Base-by-base conservation (phyloP, 345 rosid genomes). In the Sisymbrium irio region DNA sequence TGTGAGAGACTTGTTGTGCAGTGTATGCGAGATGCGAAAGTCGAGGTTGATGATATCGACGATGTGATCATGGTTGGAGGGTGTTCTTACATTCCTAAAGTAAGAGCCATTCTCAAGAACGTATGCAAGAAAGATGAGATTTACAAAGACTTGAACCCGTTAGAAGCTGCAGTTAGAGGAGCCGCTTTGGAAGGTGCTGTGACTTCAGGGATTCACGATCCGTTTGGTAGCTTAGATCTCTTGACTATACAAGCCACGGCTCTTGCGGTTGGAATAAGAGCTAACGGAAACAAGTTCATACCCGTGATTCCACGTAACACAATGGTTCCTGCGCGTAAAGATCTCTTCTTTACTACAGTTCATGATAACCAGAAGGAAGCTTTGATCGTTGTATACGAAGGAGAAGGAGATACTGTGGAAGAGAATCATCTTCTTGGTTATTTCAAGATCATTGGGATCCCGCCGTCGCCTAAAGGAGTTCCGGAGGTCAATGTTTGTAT, bases 151-250 rank as follows among this genome's bases (percentile, higher is more conserved):
- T 59, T 94, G 79, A 82, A 85, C 73, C 84, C 85, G 0, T 73
- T 94, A 25, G 95, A 94, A 84, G 95, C 87, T 65, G 93, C 93
- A 3, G 98, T 87, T 32, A 54, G 86, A 22, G 96, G 97, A 32
- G 94, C 93, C 2, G 97, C 98, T 4, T 75, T 94, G 40, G 95
- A 91, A 83, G 96, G 97, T 55, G 98, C 97, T 0, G 90, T 94
- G 42, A 84, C 96, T 17, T 94, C 96, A 14, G 98, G 97, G 25
- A 78, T 87, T 37, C 84, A 81, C 5, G 96, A 91, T 63, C 97
- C 96, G 9, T 88, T 91, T 18, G 96, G 98, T 6, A 83, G 76
- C 69, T 80, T 94, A 81, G 96, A 94, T 65, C 85, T 89, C 20
- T 72, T 94, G 58, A 94, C 97, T 7, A 94, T 94, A 69, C 97